Conservation (phyloP, 805 yeast species). For the Zygotorulaspora danielsina region DNA sequence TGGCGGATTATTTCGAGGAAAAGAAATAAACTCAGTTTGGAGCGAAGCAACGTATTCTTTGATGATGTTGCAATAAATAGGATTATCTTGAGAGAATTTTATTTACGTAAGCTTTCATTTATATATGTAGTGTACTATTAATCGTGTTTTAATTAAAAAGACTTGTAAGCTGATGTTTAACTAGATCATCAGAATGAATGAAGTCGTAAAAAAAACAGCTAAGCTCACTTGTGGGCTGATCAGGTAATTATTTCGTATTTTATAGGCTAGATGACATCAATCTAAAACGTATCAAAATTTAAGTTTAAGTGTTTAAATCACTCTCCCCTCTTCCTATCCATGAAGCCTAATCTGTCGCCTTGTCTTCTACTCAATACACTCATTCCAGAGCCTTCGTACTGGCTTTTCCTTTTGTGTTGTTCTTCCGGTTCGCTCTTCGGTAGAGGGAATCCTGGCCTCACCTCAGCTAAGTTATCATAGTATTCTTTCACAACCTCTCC, state of each 20-base stretch:
- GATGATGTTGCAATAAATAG: too few species aligned
- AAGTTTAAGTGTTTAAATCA: too few species aligned
- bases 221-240: too few species aligned
- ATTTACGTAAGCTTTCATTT: constrained; percentile 3
- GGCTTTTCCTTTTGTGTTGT: constrained; percentile 47
- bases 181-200: too few species aligned
- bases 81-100: neutral
- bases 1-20: constrained; percentile 86
- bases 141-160: neutral
- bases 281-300: too few species aligned
- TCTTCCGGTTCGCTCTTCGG: constrained; percentile 21
- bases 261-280: too few species aligned
- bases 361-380: constrained; percentile 53
- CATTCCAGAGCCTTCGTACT: constrained; percentile 64
- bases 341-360: constrained; percentile 46
- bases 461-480: constrained; percentile 36
- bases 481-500: constrained; percentile 22
- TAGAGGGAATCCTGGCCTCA: constrained; percentile 56
- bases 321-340: constrained; percentile 21
- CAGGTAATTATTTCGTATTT: too few species aligned
- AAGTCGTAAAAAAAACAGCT: too few species aligned
- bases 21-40: constrained; percentile 18
- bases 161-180: too few species aligned
- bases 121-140: constrained; percentile 2
- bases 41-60: neutral